Conservation (phyloP, 768 basidiomycete genomes). For the Boletellus emodensis region DNA sequence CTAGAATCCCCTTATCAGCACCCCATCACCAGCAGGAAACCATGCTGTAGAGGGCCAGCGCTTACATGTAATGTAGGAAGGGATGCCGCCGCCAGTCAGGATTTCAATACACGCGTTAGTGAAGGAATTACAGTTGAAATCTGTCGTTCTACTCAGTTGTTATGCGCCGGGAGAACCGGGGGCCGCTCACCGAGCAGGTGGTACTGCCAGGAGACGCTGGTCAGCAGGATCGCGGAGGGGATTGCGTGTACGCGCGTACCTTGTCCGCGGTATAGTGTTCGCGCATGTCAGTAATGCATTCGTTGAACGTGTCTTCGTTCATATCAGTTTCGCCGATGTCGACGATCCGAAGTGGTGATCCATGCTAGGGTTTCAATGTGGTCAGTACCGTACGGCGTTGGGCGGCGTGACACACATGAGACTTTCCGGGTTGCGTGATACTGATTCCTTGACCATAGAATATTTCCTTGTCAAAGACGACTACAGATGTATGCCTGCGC, state of each 20-base stretch:
- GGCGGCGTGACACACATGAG: conserved; percentile 57
- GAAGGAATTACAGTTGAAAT: conserved; percentile 96
- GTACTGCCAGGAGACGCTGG: conserved; percentile 47
- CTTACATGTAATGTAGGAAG: conserved; percentile 74
- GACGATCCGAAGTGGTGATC: conserved; percentile 62
- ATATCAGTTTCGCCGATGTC: conserved; percentile 77
- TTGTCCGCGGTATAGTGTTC: conserved; percentile 88
- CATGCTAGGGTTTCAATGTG: conserved; percentile 51
- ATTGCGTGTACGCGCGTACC: conserved; percentile 38
- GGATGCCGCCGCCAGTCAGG: conserved; percentile 79
- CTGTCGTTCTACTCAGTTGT: conserved; percentile 33
- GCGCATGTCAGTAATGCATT: conserved; percentile 74
- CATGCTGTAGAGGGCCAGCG: no score
- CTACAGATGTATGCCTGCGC: conserved; percentile 87
- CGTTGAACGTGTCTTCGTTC: conserved; percentile 81
- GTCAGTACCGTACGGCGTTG: background rate
- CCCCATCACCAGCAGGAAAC: background rate
- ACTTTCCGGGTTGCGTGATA: conserved; percentile 67
- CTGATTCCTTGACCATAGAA: conserved; percentile 89
- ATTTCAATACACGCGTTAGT: conserved; percentile 87
- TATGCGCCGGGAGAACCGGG: background rate
- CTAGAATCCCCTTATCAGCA: conserved; percentile 32
- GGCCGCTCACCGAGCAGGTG: conserved; percentile 66
- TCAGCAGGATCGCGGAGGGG: background rate
- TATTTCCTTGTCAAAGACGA: conserved; percentile 79